These are phyloP conservation scores for Russula dissimulans DNA, from an alignment of 768 basidiomycete species.

Conservation along the genomic window DNA sequence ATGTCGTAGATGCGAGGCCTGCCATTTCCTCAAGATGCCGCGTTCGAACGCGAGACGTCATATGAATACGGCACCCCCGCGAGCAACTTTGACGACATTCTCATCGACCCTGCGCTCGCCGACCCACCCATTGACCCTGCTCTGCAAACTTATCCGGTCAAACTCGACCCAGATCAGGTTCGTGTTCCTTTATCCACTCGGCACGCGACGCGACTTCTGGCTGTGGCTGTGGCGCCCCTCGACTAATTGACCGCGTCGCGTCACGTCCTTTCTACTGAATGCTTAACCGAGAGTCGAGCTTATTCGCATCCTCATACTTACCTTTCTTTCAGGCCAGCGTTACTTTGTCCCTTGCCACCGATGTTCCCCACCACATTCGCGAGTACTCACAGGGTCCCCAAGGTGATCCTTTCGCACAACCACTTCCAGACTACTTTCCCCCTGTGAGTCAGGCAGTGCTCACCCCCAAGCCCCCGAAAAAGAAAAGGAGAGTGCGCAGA, in stretches of 20 bases:
- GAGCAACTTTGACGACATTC: conserved; percentile 50
- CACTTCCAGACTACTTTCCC: conserved; percentile 41
- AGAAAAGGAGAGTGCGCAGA: conserved; percentile 37
- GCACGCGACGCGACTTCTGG: conserved; percentile 19
- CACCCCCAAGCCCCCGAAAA: conserved; percentile 36
- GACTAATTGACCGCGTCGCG: conserved; percentile 55
- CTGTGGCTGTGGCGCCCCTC: conserved; percentile 22
- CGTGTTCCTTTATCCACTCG: conserved; percentile 22
- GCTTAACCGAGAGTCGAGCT: background rate
- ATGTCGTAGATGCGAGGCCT: conserved; percentile 45
- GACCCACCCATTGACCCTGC: conserved; percentile 45
- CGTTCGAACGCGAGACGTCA: conserved; percentile 45
- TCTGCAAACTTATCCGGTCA: conserved; percentile 28
- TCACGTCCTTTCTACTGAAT: conserved; percentile 32
- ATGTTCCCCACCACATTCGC: conserved; percentile 24
- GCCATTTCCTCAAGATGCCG: conserved; percentile 41
- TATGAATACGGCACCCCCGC: conserved; percentile 53
- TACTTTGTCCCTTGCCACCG: conserved; percentile 16
- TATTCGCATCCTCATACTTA: conserved; percentile 11
- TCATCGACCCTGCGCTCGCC: conserved; percentile 71
- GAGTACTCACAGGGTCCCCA: conserved; percentile 67
- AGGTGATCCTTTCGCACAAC: conserved; percentile 76
- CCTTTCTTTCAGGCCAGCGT: conserved; percentile 8
- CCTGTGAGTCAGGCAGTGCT: conserved; percentile 34
- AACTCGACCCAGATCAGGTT: conserved; percentile 28